Evolutionary conservation across 495 filamentous ascomycete species (phyloP), one percentile per base, ranked within the genome.

Genomic region (Bacidia rubella): DNA sequence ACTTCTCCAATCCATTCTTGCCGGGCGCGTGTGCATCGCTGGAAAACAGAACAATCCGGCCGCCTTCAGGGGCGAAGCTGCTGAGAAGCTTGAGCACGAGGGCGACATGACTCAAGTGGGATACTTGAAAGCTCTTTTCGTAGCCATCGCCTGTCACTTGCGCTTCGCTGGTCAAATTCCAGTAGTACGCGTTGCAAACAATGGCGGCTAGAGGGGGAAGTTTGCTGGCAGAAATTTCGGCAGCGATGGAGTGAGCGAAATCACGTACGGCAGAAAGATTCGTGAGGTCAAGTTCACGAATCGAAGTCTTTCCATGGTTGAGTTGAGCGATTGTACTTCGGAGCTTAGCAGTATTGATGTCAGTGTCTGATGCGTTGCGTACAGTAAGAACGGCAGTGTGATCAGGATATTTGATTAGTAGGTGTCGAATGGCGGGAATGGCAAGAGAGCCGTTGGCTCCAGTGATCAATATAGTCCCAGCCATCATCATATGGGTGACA

Each of bases 401-500:
- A 7, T 62, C 47, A 5, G 71, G 66, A 27, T 70, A 71, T 0
- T 58, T 53, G 1, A 55, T 51, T 5, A 75, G 61, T 29, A 76
- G 63, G 26, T 67, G 56, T 10, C 65, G 42, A 9, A 71, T 66
- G 4, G 71, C 66, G 12, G 63, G 69, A 23, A 73, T 65, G 3
- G 66, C 74, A 25, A 74, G 60, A 20, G 71, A 71, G 56, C 71
- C 65, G 53, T 74, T 75, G 25, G 72, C 72, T 23, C 71, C 72
- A 7, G 72, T 77, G 45, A 75, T 58, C 35, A 76, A 52, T 43
- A 74, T 61, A 17, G 70, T 70, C 26, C 68, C 70, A n/a, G 40
- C 15, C 60, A 65, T 66, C 42, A 35, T 41, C 15, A 22, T 10
- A n/a, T 43, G n/a, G n/a, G n/a, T n/a, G n/a, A n/a, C n/a, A n/a